Evolutionary conservation across 2,329 filamentous ascomycete genomes (phyloP), one percentile per base, ranked within the genome.

Genomic region (Ophiostoma ulmi): DNA sequence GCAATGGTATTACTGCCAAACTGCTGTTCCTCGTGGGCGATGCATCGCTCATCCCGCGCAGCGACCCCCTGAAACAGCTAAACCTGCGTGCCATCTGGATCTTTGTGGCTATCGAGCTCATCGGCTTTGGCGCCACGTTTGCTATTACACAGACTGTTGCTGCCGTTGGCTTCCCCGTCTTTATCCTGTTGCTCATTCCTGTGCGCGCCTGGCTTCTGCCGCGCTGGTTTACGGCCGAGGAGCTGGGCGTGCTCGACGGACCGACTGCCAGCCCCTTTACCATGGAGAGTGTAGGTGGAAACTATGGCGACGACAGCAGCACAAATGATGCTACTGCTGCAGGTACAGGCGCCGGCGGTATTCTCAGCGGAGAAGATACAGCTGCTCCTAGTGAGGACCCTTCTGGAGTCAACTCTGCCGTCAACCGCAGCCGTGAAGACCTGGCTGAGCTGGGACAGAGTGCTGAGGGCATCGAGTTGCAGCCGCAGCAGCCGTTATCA

Each of bases 141-240:
- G 91, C 91, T 72, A 91, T 94, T 75, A 93, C 91, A 0, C 79
- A 94, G 80, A 94, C 91, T 0, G 90, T 94, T 68, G 91, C 91
- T 2, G 91, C 91, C 2, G 91, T 94, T 13, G 91, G 91, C 0
- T 94, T 94, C 74, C 91, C 91, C 10, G 84, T 93, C 48, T 86
- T 92, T 73, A 92, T 93, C 76, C 80, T 93, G 67, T 79, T 87
- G 20, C 81, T 93, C 5, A 88, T 93, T 35, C 91, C 91, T 0
- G 79, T 89, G 1, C 84, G 91, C 10, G 86, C 88, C 1, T 81
- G 87, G 72, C 72, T 92, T 6, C 81, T 93, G 74, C 90, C 90
- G 0, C 80, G 80, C 44, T 83, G 86, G 77, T 89, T 93, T 74
- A 83, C 81, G 0, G 76, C 79, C 0, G 83, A 86, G 65, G 91